Conservation (phyloP, 768 basidiomycete genomes). For the Xanthoconium stramineum region DNA sequence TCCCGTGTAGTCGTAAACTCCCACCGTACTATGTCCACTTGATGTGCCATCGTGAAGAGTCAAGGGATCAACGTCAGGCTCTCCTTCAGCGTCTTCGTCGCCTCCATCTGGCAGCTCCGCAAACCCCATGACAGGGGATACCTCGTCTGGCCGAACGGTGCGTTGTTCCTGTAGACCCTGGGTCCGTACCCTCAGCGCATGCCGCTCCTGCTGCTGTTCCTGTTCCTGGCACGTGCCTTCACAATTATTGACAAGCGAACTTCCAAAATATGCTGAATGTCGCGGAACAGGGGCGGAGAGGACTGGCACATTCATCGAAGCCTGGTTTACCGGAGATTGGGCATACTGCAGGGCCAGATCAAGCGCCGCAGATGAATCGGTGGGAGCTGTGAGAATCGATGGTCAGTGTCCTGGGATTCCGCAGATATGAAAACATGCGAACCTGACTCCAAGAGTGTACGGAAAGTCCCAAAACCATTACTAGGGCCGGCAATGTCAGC, state of each 20-base stretch:
- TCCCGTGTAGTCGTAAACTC: constrained; percentile 21
- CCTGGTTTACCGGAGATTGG: constrained; percentile 15
- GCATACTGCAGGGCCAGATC: constrained; percentile 26
- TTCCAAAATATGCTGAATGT: constrained; percentile 31
- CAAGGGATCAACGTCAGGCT: constrained; percentile 30
- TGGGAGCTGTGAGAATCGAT: constrained; percentile 13
- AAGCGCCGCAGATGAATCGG: constrained; percentile 20
- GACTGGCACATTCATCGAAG: constrained; percentile 22
- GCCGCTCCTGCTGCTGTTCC: constrained; percentile 33
- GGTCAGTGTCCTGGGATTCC: constrained; percentile 3
- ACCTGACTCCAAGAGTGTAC: constrained; percentile 29
- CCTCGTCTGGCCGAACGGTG: constrained; percentile 33
- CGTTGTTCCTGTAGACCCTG: constrained; percentile 32
- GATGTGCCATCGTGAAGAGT: constrained; percentile 18
- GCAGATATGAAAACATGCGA: constrained; percentile 11
- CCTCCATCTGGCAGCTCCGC: constrained; percentile 25
- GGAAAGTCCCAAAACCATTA: constrained; percentile 20
- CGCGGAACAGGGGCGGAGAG: constrained; percentile 33
- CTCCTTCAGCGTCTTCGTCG: constrained; percentile 39
- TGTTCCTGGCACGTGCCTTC: constrained; percentile 39
- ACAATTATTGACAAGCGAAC: constrained; percentile 31
- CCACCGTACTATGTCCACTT: constrained; percentile 30
- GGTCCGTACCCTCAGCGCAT: constrained; percentile 29
- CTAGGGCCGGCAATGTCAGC: constrained; percentile 23
- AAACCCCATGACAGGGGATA: constrained; percentile 31